Percentiles rank a stretch among this genome's conserved stretches.
Conservation (phyloP, 176 grass and related monocot genomes). For the Phoenix roebelenii region DNA sequence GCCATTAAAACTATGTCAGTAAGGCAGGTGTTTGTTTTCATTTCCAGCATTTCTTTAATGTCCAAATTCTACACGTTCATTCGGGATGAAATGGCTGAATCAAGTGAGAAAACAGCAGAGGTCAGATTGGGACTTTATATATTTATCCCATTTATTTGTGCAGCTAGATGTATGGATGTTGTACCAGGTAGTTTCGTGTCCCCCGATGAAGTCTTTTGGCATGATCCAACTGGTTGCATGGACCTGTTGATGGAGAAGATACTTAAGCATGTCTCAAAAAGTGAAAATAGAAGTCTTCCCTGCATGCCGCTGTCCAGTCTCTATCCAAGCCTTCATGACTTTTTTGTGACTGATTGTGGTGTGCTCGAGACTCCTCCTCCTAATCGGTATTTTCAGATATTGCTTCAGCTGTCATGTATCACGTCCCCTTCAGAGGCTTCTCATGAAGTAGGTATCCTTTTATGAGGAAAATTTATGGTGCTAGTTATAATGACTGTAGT, state of each 20-base stretch:
- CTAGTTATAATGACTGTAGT: too few relatives aligned
- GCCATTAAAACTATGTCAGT: conserved; percentile 16
- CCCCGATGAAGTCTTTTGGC: conserved; percentile 66
- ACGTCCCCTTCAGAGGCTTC: conserved; percentile 56
- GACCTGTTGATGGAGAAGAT: conserved; percentile 40
- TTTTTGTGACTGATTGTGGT: conserved; percentile 63
- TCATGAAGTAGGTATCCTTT: conserved; percentile 41
- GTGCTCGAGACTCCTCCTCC: conserved; percentile 48
- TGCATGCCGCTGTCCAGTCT: conserved; percentile 46
- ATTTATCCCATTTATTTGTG: conserved; percentile 49
- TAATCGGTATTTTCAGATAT: conserved; percentile 57
- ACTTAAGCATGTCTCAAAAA: conserved; percentile 8
- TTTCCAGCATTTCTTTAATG: conserved; percentile 75
- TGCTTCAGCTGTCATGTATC: conserved; percentile 46
- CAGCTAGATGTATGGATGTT: conserved; percentile 26
- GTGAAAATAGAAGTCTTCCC: conserved; percentile 24
- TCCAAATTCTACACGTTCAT: conserved; percentile 72
- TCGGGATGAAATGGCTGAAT: conserved; percentile 42
- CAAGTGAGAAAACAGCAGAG: conserved; percentile 44
- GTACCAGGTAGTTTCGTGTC: conserved; percentile 44
- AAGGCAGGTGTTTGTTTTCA: conserved; percentile 13
- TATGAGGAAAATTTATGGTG: too few relatives aligned
- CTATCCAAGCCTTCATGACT: conserved; percentile 73
- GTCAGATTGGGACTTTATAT: conserved; percentile 52
- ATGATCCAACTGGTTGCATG: conserved; percentile 79